Conservation (phyloP, 2,329 filamentous ascomycete species). For the Aspergillus caelatus region DNA sequence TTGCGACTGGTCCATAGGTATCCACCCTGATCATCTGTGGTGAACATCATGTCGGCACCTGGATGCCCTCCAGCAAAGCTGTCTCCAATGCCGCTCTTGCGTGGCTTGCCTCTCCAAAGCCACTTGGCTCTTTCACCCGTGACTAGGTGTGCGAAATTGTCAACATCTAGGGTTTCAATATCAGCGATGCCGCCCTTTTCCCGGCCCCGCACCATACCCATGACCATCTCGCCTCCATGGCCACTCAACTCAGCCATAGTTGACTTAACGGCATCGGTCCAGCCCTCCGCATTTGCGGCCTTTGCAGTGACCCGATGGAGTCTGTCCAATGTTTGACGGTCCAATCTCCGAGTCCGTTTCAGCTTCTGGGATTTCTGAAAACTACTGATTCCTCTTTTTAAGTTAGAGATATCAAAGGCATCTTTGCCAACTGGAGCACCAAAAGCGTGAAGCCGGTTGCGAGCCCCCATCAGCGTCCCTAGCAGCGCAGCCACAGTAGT, state of each 20-base stretch:
- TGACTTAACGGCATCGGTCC: slow-evolving; percentile 91
- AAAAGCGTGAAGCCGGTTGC: slow-evolving; percentile 83
- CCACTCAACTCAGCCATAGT: slow-evolving; percentile 92
- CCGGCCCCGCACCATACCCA: slow-evolving; percentile 86
- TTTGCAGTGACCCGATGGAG: slow-evolving; percentile 86
- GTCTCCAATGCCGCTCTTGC: slow-evolving; percentile 56
- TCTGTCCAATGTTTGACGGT: slow-evolving; percentile 78
- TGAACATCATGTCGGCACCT: slow-evolving; percentile 47
- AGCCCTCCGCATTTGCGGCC: slow-evolving; percentile 83
- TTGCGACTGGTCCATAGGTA: slow-evolving; percentile 49
- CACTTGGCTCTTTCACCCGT: slow-evolving; percentile 86
- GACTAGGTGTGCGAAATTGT: slow-evolving; percentile 75
- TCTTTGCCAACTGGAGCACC: slow-evolving; percentile 87
- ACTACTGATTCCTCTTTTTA: slow-evolving; percentile 80
- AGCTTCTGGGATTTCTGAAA: slow-evolving; percentile 91
- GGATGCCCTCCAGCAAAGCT: slow-evolving; percentile 33
- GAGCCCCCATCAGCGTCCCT: slow-evolving; percentile 84
- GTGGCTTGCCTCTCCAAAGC: slow-evolving; percentile 90
- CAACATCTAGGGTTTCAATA: slow-evolving; percentile 88
- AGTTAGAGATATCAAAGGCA: slow-evolving; percentile 80
- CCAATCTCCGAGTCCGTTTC: slow-evolving; percentile 74
- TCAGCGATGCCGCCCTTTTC: slow-evolving; percentile 91
- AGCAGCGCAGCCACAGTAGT: slow-evolving; percentile 87
- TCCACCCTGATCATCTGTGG: slow-evolving; percentile 49
- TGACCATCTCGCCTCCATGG: slow-evolving; percentile 90